Percentiles rank a stretch among this genome's conserved stretches.
phyloP scores from a whole-genome alignment of 441 rosid genomes.

The Eruca vesicaria region DNA sequence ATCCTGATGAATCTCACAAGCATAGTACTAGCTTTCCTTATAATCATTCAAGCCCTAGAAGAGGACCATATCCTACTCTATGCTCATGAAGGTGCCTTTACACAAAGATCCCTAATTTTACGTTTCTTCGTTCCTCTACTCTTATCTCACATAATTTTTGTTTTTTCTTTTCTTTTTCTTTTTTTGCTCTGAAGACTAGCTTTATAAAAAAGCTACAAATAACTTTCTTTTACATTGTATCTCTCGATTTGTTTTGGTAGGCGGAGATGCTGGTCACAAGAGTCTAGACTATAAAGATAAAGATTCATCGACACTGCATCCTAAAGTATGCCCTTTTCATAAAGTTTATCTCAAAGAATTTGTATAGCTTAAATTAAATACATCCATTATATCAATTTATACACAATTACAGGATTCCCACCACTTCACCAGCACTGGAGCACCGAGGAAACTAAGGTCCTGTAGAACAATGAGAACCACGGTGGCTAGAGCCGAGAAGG shows the following conservation, averaged over 20 bases:
- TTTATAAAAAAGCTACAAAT: background rate
- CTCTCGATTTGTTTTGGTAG: conserved; percentile 1
- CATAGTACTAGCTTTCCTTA: conserved; percentile 3
- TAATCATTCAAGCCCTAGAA: conserved; percentile 11
- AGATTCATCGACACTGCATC: background rate
- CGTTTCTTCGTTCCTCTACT: conserved; percentile 2
- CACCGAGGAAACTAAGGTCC: conserved; percentile 15
- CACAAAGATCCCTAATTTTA: background rate
- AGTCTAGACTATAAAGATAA: conserved; percentile 3
- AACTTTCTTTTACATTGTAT: background rate
- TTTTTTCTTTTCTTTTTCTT: no score
- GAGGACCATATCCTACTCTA: conserved; percentile 24
- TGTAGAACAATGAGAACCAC: background rate
- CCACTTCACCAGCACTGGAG: background rate
- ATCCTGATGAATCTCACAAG: conserved; percentile 10
- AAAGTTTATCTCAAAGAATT: background rate
- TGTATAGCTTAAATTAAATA: background rate
- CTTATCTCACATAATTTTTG: background rate
- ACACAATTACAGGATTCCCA: background rate
- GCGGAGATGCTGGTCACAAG: conserved; percentile 5
- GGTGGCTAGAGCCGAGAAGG: background rate
- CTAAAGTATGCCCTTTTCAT: background rate
- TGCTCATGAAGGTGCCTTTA: conserved; percentile 26
- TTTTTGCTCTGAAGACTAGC: background rate
- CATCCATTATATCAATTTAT: background rate